Percentiles rank a stretch among this genome's conserved stretches.
Conservation (phyloP, 129 eudicot species). For the Apium graveolens region DNA sequence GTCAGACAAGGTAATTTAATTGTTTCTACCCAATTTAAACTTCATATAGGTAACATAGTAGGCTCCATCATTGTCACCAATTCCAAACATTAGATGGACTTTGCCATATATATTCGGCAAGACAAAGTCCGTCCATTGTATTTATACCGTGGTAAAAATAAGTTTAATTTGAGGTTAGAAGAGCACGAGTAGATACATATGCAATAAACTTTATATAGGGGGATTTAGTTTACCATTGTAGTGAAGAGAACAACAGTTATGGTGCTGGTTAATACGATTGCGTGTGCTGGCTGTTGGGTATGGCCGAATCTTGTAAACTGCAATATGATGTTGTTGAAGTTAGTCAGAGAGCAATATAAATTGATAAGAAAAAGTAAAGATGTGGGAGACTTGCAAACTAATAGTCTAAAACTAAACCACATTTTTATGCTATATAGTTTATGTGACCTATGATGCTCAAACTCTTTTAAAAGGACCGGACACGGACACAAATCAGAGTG, state of each 20-base stretch:
- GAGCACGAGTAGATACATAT: neutral
- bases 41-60: neutral
- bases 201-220: neutral
- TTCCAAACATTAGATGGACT: neutral
- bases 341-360: neutral
- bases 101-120: neutral
- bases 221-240: slow-evolving; percentile 46
- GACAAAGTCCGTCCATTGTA: neutral
- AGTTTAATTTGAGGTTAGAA: neutral
- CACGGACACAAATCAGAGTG: no score
- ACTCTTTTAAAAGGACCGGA: no score
- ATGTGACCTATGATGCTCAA: neutral
- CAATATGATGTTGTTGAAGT: slow-evolving; percentile 15
- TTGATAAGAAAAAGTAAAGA: neutral
- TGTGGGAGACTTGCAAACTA: neutral
- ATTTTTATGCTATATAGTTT: neutral
- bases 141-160: neutral
- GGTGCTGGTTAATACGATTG: slow-evolving; percentile 80
- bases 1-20: neutral
- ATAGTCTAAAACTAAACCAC: neutral
- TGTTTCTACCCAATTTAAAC: neutral
- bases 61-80: neutral
- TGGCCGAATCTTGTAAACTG: slow-evolving; percentile 79
- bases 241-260: slow-evolving; percentile 77
- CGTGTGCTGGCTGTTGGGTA: slow-evolving; percentile 72